A percentile compares a stretch with the other conserved stretches of the same genome.
Conservation (phyloP, 345 rosid species). For the Salix viminalis region DNA sequence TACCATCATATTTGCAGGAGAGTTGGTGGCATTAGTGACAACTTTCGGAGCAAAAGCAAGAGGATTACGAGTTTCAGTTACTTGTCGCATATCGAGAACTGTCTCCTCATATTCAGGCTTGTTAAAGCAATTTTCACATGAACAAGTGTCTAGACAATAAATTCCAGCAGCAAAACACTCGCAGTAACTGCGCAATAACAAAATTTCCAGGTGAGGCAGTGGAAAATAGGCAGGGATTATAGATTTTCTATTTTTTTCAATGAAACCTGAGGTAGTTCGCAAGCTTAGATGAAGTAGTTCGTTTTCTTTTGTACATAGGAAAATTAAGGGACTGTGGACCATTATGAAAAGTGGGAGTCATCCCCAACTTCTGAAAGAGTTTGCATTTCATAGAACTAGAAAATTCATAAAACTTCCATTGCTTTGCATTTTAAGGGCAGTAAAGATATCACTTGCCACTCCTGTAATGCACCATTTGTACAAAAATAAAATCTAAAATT, state of each 20-base stretch:
- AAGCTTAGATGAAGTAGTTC: not conserved
- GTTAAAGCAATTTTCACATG: slow-evolving; percentile 38
- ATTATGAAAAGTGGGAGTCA: not conserved
- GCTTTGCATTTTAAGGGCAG: not conserved
- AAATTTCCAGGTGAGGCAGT: not conserved
- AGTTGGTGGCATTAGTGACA: slow-evolving; percentile 12
- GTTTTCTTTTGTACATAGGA: not conserved
- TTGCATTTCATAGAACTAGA: not conserved
- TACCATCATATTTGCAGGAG: slow-evolving; percentile 24
- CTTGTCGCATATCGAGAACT: slow-evolving; percentile 28
- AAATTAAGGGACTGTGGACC: not conserved
- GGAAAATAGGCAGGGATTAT: not conserved
- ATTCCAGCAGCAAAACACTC: slow-evolving; percentile 43
- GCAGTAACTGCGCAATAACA: slow-evolving; percentile 36
- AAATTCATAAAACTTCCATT: not conserved
- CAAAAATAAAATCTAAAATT: not conserved
- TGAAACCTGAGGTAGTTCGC: not conserved
- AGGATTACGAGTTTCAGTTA: slow-evolving; percentile 40
- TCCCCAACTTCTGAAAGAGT: not conserved
- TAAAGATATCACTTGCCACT: not conserved
- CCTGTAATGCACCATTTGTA: not conserved
- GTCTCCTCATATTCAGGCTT: slow-evolving; percentile 38
- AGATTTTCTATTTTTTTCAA: not conserved
- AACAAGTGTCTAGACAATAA: slow-evolving; percentile 35
- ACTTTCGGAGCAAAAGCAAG: slow-evolving; percentile 46